phyloP scores from a whole-genome alignment of 371 early-diverging fungal genomes.

The Zychaea mexicana region DNA sequence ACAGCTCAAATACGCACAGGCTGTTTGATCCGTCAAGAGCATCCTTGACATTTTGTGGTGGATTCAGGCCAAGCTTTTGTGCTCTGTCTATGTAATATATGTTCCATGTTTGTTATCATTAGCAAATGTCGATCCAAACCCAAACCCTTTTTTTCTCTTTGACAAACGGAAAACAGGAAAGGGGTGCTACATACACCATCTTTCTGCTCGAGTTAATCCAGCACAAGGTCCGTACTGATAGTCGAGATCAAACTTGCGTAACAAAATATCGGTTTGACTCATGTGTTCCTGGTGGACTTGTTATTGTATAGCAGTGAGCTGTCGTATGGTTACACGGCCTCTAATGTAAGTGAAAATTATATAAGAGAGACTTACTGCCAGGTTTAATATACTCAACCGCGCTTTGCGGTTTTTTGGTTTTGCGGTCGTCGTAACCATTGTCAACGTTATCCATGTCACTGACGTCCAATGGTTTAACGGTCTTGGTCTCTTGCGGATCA shows the following conservation, averaged over 20 bases:
- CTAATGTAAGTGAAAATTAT: not conserved
- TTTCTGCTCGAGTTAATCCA: slow-evolving; percentile 44
- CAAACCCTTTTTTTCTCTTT: not conserved
- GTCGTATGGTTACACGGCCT: too few relatives aligned
- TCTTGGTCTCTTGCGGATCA: not conserved
- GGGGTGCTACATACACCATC: slow-evolving; percentile 39
- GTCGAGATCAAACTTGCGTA: slow-evolving; percentile 49
- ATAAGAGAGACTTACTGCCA: not conserved
- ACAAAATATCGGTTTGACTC: slow-evolving; percentile 31
- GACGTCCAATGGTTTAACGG: not conserved
- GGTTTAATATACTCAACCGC: not conserved
- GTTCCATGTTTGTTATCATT: not conserved
- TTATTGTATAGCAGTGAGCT: too few relatives aligned
- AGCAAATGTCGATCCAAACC: too few relatives aligned
- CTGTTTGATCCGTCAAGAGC: not conserved
- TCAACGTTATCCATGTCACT: not conserved
- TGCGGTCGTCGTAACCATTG: not conserved
- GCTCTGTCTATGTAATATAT: slow-evolving; percentile 14
- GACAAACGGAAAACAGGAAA: not conserved
- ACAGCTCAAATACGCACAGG: slow-evolving; percentile 1
- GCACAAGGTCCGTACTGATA: slow-evolving; percentile 47
- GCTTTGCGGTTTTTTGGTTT: not conserved
- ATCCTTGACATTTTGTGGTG: slow-evolving; percentile 38
- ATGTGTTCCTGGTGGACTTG: slow-evolving; percentile 44
- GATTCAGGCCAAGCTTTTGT: slow-evolving; percentile 29